A percentile compares a stretch with the other conserved stretches of the same genome.
Evolutionary conservation across 179 eudicot species (phyloP).

Genomic region (Beta macrorhiza): DNA sequence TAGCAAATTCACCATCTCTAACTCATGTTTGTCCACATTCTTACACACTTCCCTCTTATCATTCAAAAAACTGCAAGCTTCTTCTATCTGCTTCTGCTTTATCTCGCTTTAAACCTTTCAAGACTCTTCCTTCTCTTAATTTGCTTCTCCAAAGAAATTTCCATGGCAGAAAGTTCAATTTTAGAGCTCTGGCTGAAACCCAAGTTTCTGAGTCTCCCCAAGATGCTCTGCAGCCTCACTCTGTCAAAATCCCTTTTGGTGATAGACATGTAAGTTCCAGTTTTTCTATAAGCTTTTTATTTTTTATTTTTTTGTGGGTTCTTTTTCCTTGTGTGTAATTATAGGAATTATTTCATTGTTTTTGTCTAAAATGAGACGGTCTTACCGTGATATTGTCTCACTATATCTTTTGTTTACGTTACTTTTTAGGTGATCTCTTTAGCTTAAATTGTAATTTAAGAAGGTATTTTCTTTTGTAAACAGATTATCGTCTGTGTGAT

Average conservation of each 20-base stretch:
- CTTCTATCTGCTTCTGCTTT: slow-evolving; percentile 31
- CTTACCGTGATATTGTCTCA: no score
- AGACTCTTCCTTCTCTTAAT: slow-evolving; percentile 24
- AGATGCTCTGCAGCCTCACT: slow-evolving; percentile 43
- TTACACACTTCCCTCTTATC: slow-evolving; percentile 15
- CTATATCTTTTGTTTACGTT: no score
- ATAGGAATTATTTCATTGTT: no score
- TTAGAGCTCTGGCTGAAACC: slow-evolving; percentile 26
- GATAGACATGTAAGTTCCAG: slow-evolving; percentile 66
- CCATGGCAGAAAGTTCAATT: slow-evolving; percentile 21
- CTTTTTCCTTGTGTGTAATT: no score
- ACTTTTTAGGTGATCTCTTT: no score
- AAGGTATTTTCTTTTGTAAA: no score
- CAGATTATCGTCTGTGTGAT: not conserved
- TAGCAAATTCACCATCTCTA: slow-evolving; percentile 41
- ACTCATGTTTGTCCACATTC: slow-evolving; percentile 17
- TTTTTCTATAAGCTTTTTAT: not conserved
- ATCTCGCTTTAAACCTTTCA: slow-evolving; percentile 23
- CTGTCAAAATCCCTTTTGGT: slow-evolving; percentile 83
- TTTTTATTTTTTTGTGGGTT: not conserved
- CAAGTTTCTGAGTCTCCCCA: slow-evolving; percentile 23
- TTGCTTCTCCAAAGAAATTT: slow-evolving; percentile 20
- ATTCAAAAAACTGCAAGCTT: slow-evolving; percentile 31
- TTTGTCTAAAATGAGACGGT: no score
- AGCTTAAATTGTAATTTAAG: no score